These are phyloP conservation scores for Phoma sp. DNA, from an alignment of 2,329 filamentous ascomycete genomes.

Conservation along the genomic window DNA sequence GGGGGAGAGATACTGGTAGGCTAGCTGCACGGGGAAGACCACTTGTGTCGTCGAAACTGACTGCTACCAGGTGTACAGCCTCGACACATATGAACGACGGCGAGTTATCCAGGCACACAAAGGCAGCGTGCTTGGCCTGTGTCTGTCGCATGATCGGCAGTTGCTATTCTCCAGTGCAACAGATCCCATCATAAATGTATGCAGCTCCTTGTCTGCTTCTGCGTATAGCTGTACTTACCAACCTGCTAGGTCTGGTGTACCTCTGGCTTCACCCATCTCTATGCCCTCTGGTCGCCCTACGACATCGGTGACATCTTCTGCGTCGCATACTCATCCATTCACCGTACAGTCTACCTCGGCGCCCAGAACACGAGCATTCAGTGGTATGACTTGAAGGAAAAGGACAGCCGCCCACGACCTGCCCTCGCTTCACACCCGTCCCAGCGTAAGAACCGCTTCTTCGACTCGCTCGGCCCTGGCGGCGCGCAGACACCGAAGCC, in stretches of 20 bases:
- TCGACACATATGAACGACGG: slow-evolving; percentile 83
- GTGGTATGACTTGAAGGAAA: slow-evolving; percentile 80
- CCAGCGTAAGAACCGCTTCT: slow-evolving; percentile 83
- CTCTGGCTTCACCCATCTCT: slow-evolving; percentile 73
- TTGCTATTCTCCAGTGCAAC: slow-evolving; percentile 91
- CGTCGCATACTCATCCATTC: slow-evolving; percentile 80
- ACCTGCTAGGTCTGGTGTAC: slow-evolving; percentile 74
- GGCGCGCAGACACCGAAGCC: slow-evolving; percentile 79
- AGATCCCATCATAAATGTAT: slow-evolving; percentile 86
- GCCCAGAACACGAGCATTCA: slow-evolving; percentile 94
- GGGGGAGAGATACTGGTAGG: slow-evolving; percentile 82
- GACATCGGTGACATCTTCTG: slow-evolving; percentile 97
- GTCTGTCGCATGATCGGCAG: slow-evolving; percentile 74
- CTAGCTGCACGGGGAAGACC: not conserved
- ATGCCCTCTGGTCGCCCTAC: slow-evolving; percentile 90
- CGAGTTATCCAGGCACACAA: slow-evolving; percentile 85
- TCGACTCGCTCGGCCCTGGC: slow-evolving; percentile 86
- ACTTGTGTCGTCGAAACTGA: slow-evolving; percentile 45
- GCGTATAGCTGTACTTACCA: slow-evolving; percentile 1
- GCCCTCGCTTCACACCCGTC: slow-evolving; percentile 74
- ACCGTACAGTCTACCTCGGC: slow-evolving; percentile 86
- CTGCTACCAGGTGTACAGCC: slow-evolving; percentile 67
- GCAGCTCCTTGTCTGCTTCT: slow-evolving; percentile 1
- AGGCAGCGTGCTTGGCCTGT: slow-evolving; percentile 86
- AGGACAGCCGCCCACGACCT: slow-evolving; percentile 63